Percentiles rank a stretch among this genome's conserved stretches.
Evolutionary conservation across 2,329 filamentous ascomycete species (phyloP).

Genomic region (Ampelomyces quisqualis): DNA sequence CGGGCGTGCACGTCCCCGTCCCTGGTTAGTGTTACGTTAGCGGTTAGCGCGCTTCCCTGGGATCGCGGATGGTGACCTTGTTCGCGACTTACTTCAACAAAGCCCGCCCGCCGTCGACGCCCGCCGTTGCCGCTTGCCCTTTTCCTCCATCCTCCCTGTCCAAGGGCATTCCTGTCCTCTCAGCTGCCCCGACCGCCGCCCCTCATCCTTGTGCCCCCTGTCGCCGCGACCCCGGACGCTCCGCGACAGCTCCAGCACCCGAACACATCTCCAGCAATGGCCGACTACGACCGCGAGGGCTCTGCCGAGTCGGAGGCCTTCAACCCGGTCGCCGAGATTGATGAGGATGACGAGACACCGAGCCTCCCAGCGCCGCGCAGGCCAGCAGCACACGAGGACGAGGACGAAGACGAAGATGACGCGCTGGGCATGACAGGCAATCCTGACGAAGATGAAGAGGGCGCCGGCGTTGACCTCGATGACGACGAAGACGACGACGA

Average conservation of each 20-base stretch:
- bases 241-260: constrained; percentile 9
- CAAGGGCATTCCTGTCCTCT: background rate
- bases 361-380: constrained; percentile 25
- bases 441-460: constrained; percentile 53
- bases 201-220: constrained; percentile 1
- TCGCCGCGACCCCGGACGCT: constrained; percentile 6
- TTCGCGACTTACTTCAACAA: constrained; percentile 21
- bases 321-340: constrained; percentile 76
- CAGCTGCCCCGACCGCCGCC: background rate
- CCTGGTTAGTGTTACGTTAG: too few relatives aligned
- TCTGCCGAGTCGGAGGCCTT: constrained; percentile 64
- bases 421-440: constrained; percentile 38
- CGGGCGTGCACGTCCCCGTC: constrained; percentile 11
- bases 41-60: constrained; percentile 24
- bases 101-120: constrained; percentile 16
- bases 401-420: constrained; percentile 42
- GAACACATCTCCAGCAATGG: constrained; percentile 25
- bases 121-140: constrained; percentile 6
- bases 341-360: constrained; percentile 54
- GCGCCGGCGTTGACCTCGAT: constrained; percentile 54
- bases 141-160: background rate
- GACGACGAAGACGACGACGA: constrained; percentile 60
- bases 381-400: constrained; percentile 38
- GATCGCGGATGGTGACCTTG: constrained; percentile 15
- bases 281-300: constrained; percentile 32